Percentiles rank a stretch among this genome's conserved stretches.
Evolutionary conservation across 2,329 filamentous ascomycete genomes (phyloP).

Genomic region (Fusarium cicatricum): DNA sequence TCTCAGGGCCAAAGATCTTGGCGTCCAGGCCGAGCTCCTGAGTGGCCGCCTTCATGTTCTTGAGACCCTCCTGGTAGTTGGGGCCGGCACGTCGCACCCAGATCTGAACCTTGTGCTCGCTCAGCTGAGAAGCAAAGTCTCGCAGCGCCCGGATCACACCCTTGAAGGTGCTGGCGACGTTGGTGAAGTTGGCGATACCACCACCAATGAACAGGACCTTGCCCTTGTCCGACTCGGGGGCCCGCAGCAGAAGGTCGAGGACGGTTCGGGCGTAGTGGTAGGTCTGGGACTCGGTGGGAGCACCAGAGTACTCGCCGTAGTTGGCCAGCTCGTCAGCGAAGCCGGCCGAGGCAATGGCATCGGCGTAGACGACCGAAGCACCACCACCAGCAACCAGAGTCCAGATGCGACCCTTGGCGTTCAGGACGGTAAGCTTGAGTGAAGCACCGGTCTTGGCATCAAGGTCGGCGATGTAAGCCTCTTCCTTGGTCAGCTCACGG

Average conservation of each 20-base stretch:
- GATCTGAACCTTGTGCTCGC: conserved; percentile 98
- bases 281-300: conserved; percentile 97
- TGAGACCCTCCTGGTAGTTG: conserved; percentile 99
- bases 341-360: conserved; percentile 95
- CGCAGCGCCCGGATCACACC: conserved; percentile 96
- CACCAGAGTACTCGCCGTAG: conserved; percentile 99
- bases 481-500: conserved; percentile 97
- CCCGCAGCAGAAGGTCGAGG: conserved; percentile 95
- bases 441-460: conserved; percentile 99
- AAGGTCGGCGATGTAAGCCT: conserved; percentile 98
- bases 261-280: conserved; percentile 99
- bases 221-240: conserved; percentile 83
- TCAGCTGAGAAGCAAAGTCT: conserved; percentile 84
- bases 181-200: conserved; percentile 99
- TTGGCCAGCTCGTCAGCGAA: conserved; percentile 97
- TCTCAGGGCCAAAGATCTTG: conserved; percentile 76
- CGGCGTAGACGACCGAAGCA: conserved; percentile 98
- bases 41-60: conserved; percentile 98
- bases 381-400: conserved; percentile 98
- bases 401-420: conserved; percentile 92
- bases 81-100: conserved; percentile 89
- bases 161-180: conserved; percentile 99
- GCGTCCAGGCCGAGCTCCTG: conserved; percentile 85
- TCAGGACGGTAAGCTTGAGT: conserved; percentile 96
- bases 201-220: conserved; percentile 99